Base-by-base conservation (phyloP, 495 filamentous ascomycete species). In the Recurvomyces mirabilis region DNA sequence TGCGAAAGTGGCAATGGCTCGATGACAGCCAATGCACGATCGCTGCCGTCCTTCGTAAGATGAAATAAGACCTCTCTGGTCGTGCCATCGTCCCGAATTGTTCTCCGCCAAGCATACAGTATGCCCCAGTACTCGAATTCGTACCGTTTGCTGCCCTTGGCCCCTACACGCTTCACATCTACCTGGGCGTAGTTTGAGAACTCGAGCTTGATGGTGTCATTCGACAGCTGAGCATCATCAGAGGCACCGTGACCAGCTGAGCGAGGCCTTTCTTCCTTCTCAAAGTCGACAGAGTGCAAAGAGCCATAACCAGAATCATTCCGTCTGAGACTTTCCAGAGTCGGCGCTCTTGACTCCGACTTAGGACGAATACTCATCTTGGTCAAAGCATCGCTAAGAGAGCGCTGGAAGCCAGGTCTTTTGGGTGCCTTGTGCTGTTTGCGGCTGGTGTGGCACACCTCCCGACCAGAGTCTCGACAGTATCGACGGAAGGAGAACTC, bases 121-220 rank as follows among this genome's bases (percentile, higher is more conserved):
- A 77, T 77, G 25, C 82, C 83, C 87, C 87, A 94, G 68, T 91
- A 93, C 62, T 93, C 82, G 52, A 85, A 93, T 42, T 87, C 82
- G 61, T 94, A 94, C 48, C 77, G 77, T 63, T 86, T 93, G 41
- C 72, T 71, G 22, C 73, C 66, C 52, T 78, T 83, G 21, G 72
- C 64, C 9, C 85, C 84, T 32, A 76, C 72, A 26, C 86, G 73
- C 49, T 71, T 77, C 43, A 98, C 66, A 49, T 94, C 84, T 22
- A 95, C 78, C 56, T 91, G 87, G 9, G 91, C 91, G 58, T 98
- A 98, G 65, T 98, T 98, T 43, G 86, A 91, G 61, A 94, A 98
- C 56, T 96, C 89, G 25, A 98, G 72, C 59, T 84, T 81, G 52
- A 82, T 82, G 30, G 72, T 82, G 56, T 94, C 89, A 37, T 75